Conservation (phyloP, 352 stramenopile genomes). For the Pythium pectinolyticum region DNA sequence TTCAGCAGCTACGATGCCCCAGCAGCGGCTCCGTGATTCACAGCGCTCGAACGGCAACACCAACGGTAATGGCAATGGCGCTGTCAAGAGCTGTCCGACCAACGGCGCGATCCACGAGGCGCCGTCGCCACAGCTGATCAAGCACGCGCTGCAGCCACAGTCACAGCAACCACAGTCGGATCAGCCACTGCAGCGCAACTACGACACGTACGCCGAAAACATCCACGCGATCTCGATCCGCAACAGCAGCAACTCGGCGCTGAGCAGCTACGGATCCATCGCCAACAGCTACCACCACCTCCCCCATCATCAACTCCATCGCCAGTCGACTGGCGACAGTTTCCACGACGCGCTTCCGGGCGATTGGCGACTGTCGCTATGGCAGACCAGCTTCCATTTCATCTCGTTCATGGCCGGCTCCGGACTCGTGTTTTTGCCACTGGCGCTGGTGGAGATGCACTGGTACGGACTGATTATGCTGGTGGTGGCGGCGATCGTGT, state of each 20-base stretch:
- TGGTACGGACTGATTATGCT: slow-evolving; percentile 75
- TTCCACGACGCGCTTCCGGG: slow-evolving; percentile 3
- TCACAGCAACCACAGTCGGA: background rate
- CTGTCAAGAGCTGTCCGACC: slow-evolving; percentile 3
- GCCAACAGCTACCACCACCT: background rate
- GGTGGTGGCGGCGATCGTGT: slow-evolving; percentile 45
- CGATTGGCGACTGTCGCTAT: slow-evolving; percentile 43
- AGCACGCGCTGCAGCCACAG: too few relatives aligned
- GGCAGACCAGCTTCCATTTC: slow-evolving; percentile 69
- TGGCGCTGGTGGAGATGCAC: slow-evolving; percentile 77
- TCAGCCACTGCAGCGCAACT: slow-evolving; percentile 21
- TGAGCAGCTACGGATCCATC: slow-evolving; percentile 34
- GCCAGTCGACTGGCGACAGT: slow-evolving; percentile 3
- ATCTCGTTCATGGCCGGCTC: slow-evolving; percentile 78
- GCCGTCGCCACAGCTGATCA: background rate
- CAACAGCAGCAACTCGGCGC: slow-evolving; percentile 36
- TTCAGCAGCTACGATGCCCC: slow-evolving; percentile 3
- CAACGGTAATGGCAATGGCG: too few relatives aligned
- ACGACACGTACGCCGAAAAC: slow-evolving; percentile 32
- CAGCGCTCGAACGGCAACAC: slow-evolving; percentile 6
- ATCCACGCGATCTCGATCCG: slow-evolving; percentile 31
- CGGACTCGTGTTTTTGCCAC: slow-evolving; percentile 66
- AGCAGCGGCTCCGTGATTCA: slow-evolving; percentile 8
- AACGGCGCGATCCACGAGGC: background rate
- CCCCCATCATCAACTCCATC: background rate